Evolutionary conservation across 495 filamentous ascomycete species (phyloP).

Genomic region (Daldinia loculata): DNA sequence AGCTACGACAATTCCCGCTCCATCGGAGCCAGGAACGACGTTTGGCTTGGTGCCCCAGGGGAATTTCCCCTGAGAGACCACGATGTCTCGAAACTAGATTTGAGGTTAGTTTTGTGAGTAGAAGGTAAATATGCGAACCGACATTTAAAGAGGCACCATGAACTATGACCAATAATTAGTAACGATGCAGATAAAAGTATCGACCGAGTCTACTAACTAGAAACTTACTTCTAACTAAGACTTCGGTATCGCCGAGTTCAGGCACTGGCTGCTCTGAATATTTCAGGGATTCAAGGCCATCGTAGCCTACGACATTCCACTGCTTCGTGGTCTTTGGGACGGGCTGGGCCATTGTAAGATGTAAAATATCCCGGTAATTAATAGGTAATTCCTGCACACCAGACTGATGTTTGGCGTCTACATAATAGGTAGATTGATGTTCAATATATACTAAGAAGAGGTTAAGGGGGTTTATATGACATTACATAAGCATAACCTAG

Average conservation of each 20-base stretch:
- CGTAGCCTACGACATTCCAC: slow-evolving; percentile 35
- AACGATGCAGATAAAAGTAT: neutral
- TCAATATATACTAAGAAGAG: neutral
- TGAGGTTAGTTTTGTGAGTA: neutral
- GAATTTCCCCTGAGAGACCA: slow-evolving; percentile 51
- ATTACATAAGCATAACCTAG: neutral
- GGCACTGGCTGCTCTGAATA: slow-evolving; percentile 36
- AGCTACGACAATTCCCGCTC: slow-evolving; percentile 68
- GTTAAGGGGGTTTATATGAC: neutral
- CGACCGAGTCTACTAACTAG: neutral
- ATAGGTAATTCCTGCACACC: neutral
- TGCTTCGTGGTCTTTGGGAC: slow-evolving; percentile 39
- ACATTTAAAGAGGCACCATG: slow-evolving; percentile 28
- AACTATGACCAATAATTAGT: slow-evolving; percentile 11
- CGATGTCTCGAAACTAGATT: slow-evolving; percentile 24
- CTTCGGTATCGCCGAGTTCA: slow-evolving; percentile 39
- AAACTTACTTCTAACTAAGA: slow-evolving; percentile 41
- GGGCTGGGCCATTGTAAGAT: slow-evolving; percentile 1
- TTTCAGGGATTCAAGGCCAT: slow-evolving; percentile 31
- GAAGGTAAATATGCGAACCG: neutral
- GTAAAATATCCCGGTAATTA: neutral
- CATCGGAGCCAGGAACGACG: slow-evolving; percentile 71
- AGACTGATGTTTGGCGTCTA: neutral
- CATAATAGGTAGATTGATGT: neutral
- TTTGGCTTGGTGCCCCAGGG: slow-evolving; percentile 53